phyloP scores from a whole-genome alignment of 2,329 filamentous ascomycete genomes.

The Epicoccum nigrum region DNA sequence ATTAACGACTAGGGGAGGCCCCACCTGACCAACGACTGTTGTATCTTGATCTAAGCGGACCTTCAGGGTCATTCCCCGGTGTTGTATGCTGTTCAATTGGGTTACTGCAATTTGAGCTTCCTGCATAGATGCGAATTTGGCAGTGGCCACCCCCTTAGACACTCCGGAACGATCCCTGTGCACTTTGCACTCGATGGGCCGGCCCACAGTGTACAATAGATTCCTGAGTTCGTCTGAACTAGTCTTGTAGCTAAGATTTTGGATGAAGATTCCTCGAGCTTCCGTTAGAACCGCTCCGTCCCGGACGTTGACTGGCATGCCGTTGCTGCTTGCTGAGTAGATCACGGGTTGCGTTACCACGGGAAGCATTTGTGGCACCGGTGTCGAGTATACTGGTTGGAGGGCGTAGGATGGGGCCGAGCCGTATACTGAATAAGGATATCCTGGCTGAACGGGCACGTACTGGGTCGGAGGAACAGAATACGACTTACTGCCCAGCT shows the following conservation, averaged over 20 bases:
- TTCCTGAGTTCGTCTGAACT: constrained; percentile 33
- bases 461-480: constrained; percentile 23
- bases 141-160: constrained; percentile 44
- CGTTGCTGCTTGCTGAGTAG: constrained; percentile 40
- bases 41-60: constrained; percentile 45
- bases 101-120: constrained; percentile 39
- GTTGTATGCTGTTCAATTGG: constrained; percentile 32
- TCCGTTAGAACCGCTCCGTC: constrained; percentile 46
- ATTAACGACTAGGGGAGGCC: constrained; percentile 26
- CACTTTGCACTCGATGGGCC: constrained; percentile 34
- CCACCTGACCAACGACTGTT: constrained; percentile 40
- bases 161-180: constrained; percentile 32
- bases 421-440: constrained; percentile 33
- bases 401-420: constrained; percentile 27
- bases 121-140: constrained; percentile 37
- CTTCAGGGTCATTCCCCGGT: constrained; percentile 40
- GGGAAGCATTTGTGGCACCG: constrained; percentile 21
- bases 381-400: constrained; percentile 26
- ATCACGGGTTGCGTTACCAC: constrained; percentile 22
- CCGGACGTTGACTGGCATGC: constrained; percentile 47
- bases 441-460: constrained; percentile 23
- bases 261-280: constrained; percentile 47
- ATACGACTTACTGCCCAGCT: constrained; percentile 20
- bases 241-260: constrained; percentile 38
- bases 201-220: constrained; percentile 35